Percentiles rank a stretch among this genome's conserved stretches.
phyloP scores from a whole-genome alignment of 2,329 filamentous ascomycete species.

The Aspergillus pseudoviridinutans region DNA sequence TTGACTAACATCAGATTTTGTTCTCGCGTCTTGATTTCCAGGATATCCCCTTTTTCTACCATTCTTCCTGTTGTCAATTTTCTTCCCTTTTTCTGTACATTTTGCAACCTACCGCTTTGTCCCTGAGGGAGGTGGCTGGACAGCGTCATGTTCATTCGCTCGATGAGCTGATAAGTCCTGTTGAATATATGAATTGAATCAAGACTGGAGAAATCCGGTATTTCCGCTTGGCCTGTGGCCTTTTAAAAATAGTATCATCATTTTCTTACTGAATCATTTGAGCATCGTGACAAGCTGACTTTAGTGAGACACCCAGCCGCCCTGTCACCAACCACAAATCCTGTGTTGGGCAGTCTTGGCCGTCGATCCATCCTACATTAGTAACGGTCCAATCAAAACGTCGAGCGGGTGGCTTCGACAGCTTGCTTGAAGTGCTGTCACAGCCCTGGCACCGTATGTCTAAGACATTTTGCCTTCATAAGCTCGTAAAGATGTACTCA shows the following conservation, averaged over 20 bases:
- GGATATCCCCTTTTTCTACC: not conserved
- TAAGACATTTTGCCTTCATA: not conserved
- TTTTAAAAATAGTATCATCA: not conserved
- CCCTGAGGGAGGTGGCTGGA: conserved; percentile 10
- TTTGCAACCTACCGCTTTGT: conserved; percentile 10
- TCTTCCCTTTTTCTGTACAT: conserved; percentile 9
- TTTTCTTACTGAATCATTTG: not conserved
- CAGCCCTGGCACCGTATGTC: not conserved
- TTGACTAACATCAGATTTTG: not conserved
- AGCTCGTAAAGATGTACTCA: too few species aligned
- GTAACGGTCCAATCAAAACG: not conserved
- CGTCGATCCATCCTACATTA: not conserved
- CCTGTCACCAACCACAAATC: not conserved
- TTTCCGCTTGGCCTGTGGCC: not conserved
- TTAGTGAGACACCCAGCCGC: not conserved
- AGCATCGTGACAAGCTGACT: not conserved
- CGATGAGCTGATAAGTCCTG: conserved; percentile 10
- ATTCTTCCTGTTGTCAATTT: conserved; percentile 2
- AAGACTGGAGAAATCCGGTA: conserved; percentile 6
- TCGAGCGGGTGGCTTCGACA: not conserved
- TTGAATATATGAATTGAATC: conserved; percentile 13
- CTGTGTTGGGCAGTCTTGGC: not conserved
- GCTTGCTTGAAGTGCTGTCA: not conserved
- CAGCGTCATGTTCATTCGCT: conserved; percentile 10
- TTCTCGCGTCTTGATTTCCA: not conserved